Conservation (phyloP, 2,329 filamentous ascomycete genomes). For the Pseudocercospora pini-densiflorae region DNA sequence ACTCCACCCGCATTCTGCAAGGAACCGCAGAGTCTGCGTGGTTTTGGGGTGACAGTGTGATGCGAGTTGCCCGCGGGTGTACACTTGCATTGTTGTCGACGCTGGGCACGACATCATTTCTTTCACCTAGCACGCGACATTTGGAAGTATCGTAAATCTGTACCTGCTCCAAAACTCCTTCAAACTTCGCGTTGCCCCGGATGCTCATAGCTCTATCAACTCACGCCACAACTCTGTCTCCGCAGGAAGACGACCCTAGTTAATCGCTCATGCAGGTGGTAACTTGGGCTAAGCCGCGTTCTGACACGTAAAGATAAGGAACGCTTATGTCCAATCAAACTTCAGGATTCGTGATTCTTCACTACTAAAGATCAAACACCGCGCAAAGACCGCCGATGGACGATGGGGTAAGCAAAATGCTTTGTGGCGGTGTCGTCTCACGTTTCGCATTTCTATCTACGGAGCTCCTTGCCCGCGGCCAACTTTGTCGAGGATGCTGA, state of each 20-base stretch:
- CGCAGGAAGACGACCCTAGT: slow-evolving; percentile 4
- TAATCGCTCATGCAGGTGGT: slow-evolving; percentile 4
- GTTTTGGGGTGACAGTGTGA: slow-evolving; percentile 1
- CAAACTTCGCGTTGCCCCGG: not conserved
- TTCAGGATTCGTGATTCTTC: not conserved
- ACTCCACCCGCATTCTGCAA: slow-evolving; percentile 10
- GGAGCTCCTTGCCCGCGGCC: not conserved
- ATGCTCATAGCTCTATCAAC: not conserved
- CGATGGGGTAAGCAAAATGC: slow-evolving; percentile 7
- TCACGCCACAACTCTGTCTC: slow-evolving; percentile 12
- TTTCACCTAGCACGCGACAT: slow-evolving; percentile 1
- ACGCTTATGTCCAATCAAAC: not conserved
- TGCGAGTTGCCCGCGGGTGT: not conserved
- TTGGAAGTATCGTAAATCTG: not conserved
- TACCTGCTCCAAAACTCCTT: not conserved
- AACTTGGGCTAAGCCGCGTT: not conserved
- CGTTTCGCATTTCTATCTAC: not conserved
- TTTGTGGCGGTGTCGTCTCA: not conserved
- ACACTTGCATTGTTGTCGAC: not conserved
- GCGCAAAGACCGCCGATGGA: not conserved
- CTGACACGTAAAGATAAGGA: not conserved
- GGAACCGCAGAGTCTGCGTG: slow-evolving; percentile 10
- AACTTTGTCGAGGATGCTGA: not conserved
- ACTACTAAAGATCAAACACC: slow-evolving; percentile 3
- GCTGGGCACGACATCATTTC: not conserved